These are phyloP conservation scores for Nitzschia sp. DNA, from an alignment of 108 stramenopile species.

Conservation along the genomic window DNA sequence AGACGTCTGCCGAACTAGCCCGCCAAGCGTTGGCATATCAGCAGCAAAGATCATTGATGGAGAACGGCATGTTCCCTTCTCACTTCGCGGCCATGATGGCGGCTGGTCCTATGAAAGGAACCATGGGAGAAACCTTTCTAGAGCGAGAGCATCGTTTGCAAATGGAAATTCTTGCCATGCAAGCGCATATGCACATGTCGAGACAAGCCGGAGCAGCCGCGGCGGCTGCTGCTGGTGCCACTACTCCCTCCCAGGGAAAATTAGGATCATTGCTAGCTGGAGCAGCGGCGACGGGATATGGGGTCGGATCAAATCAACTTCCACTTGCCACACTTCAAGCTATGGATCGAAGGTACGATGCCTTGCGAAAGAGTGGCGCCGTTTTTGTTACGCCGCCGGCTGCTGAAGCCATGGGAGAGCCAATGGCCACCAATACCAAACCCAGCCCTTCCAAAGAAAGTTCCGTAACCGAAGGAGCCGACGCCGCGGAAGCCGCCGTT, in stretches of 20 bases:
- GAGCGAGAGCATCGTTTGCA: constrained; percentile 2
- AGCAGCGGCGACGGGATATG: too few species aligned
- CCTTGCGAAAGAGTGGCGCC: not conserved
- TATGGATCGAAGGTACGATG: too few species aligned
- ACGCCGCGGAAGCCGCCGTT: not conserved
- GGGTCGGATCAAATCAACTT: too few species aligned
- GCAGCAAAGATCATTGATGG: not conserved
- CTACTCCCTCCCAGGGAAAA: not conserved
- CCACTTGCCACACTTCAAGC: too few species aligned
- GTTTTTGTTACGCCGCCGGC: not conserved
- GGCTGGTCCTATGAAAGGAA: not conserved
- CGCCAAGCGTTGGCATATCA: constrained; percentile 9
- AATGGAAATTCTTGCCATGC: constrained; percentile 1
- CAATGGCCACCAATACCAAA: not conserved
- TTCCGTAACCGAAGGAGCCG: too few species aligned
- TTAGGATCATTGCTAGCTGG: too few species aligned
- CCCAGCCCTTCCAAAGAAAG: not conserved
- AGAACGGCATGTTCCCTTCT: not conserved
- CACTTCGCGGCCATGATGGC: constrained; percentile 4
- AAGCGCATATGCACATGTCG: constrained; percentile 4
- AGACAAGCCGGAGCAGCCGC: not conserved
- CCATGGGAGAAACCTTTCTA: not conserved
- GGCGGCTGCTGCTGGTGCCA: not conserved
- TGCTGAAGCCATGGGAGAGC: not conserved
- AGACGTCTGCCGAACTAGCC: constrained; percentile 5